Conservation (phyloP, 179 eudicot genomes). For the Camellia oleifera region DNA sequence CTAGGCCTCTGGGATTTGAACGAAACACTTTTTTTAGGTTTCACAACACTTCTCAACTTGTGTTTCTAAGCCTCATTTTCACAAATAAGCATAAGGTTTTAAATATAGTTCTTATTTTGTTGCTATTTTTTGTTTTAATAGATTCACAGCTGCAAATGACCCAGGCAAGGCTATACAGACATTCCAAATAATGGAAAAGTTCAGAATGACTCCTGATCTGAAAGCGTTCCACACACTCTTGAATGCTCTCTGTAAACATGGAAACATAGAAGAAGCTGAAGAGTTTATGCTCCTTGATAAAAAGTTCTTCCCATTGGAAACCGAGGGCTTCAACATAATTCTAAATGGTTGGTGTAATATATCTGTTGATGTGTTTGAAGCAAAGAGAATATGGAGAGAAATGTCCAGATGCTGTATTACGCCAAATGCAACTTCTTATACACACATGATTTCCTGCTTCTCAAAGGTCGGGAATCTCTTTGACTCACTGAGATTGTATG, state of each 20-base stretch:
- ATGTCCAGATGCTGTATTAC: slow-evolving; percentile 67
- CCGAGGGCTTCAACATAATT: slow-evolving; percentile 74
- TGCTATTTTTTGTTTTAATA: slow-evolving; percentile 17
- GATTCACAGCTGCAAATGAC: slow-evolving; percentile 75
- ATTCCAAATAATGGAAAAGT: slow-evolving; percentile 72
- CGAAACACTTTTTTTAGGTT: neutral
- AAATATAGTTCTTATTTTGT: neutral
- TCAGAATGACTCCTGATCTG: slow-evolving; percentile 52
- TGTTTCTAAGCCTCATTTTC: neutral
- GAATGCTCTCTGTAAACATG: slow-evolving; percentile 59
- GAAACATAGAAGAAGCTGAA: slow-evolving; percentile 91
- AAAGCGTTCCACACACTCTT: slow-evolving; percentile 58
- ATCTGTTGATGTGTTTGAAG: slow-evolving; percentile 60
- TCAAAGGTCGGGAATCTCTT: slow-evolving; percentile 71
- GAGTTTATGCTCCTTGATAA: slow-evolving; percentile 66
- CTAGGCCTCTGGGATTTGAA: neutral
- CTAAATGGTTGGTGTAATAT: slow-evolving; percentile 82
- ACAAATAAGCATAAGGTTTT: neutral
- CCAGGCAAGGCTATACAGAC: slow-evolving; percentile 71
- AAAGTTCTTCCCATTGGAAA: slow-evolving; percentile 81
- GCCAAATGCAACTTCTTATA: slow-evolving; percentile 67
- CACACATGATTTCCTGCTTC: slow-evolving; percentile 79
- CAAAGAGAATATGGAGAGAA: slow-evolving; percentile 93
- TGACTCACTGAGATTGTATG: slow-evolving; percentile 82
- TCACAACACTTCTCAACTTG: neutral